Evolutionary conservation across 2,329 filamentous ascomycete genomes (phyloP).

Genomic region (Metarhizium robertsii): DNA sequence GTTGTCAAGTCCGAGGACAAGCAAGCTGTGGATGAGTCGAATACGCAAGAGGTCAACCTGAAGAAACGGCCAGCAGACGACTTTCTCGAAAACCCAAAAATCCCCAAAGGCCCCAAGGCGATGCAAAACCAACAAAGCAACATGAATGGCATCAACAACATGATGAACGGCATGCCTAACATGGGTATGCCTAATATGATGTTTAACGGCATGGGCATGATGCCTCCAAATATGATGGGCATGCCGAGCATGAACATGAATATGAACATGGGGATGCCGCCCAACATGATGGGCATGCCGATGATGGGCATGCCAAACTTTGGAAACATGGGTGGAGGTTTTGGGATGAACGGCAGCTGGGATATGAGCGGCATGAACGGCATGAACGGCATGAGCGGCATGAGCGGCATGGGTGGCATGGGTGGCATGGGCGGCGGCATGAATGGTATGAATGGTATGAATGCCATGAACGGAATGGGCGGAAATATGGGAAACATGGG

Average conservation of each 20-base stretch:
- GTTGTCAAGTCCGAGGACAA: slow-evolving; percentile 28
- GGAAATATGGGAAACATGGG: slow-evolving; percentile 17
- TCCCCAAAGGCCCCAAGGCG: slow-evolving; percentile 55
- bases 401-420: slow-evolving; percentile 17
- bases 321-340: slow-evolving; percentile 20
- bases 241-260: slow-evolving; percentile 20
- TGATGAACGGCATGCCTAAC: slow-evolving; percentile 31
- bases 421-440: slow-evolving; percentile 16
- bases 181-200: slow-evolving; percentile 12
- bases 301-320: slow-evolving; percentile 17
- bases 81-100: slow-evolving; percentile 52
- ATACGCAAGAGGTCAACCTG: slow-evolving; percentile 27
- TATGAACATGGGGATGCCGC: slow-evolving; percentile 14
- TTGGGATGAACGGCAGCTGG: slow-evolving; percentile 19
- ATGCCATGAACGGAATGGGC: slow-evolving; percentile 27
- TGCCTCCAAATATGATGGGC: slow-evolving; percentile 31
- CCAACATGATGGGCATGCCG: slow-evolving; percentile 18
- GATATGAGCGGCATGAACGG: slow-evolving; percentile 26
- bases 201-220: slow-evolving; percentile 4
- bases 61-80: slow-evolving; percentile 84
- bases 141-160: slow-evolving; percentile 34
- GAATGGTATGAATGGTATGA: slow-evolving; percentile 25
- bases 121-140: slow-evolving; percentile 47
- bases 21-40: slow-evolving; percentile 18
- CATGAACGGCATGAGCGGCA: slow-evolving; percentile 18